These are phyloP conservation scores for Fusarium tjaetaba DNA, from an alignment of 2,329 filamentous ascomycete species.

Conservation along the genomic window DNA sequence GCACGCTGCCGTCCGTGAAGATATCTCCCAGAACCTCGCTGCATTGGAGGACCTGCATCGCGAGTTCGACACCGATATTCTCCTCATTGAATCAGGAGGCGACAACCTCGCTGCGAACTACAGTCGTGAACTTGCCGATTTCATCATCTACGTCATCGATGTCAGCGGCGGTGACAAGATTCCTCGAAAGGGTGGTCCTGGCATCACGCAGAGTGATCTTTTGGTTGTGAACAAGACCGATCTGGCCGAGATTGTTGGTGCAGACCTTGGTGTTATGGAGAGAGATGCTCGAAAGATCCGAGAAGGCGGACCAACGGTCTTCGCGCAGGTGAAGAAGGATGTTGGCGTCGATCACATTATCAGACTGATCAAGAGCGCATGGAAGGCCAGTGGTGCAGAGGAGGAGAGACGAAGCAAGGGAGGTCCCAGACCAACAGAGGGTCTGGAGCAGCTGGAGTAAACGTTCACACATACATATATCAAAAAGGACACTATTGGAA, in stretches of 20 bases:
- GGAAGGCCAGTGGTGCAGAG: conserved; percentile 88
- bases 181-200: conserved; percentile 92
- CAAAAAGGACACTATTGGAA: not conserved
- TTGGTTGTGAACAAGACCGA: conserved; percentile 98
- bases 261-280: conserved; percentile 94
- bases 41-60: conserved; percentile 89
- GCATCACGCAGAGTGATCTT: conserved; percentile 95
- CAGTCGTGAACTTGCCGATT: conserved; percentile 92
- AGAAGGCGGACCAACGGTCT: conserved; percentile 93
- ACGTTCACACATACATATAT: conserved; percentile 1
- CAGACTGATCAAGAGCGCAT: conserved; percentile 87
- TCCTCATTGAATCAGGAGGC: conserved; percentile 94
- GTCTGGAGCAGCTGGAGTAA: conserved; percentile 58
- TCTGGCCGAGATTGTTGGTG: conserved; percentile 87
- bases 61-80: conserved; percentile 80
- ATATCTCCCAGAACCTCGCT: conserved; percentile 92
- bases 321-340: conserved; percentile 95
- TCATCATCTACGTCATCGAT: conserved; percentile 98
- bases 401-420: conserved; percentile 63
- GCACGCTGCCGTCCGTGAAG: conserved; percentile 95
- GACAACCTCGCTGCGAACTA: conserved; percentile 99
- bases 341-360: conserved; percentile 88
- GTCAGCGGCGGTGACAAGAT: conserved; percentile 97
- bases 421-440: conserved; percentile 67
- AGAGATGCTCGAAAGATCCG: conserved; percentile 92